Conservation (phyloP, 73 alveolate genomes). For the Chromera velia region DNA sequence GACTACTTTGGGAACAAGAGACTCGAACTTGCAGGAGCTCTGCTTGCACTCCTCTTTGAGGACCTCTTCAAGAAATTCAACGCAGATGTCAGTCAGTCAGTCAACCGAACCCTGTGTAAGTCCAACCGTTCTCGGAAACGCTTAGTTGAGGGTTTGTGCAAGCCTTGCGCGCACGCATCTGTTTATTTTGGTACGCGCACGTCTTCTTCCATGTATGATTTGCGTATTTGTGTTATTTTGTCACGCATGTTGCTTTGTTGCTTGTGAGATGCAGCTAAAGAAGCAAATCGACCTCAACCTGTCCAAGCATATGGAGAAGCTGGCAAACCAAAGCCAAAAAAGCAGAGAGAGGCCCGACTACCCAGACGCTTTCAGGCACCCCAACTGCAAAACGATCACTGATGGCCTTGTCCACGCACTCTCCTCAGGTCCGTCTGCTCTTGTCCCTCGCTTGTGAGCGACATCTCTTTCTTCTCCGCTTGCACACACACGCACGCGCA, state of each 20-base stretch:
- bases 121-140: constrained; percentile 42
- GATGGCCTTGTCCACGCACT: background rate
- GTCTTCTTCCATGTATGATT: too few species aligned
- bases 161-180: too few species aligned
- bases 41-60: constrained; percentile 88
- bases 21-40: constrained; percentile 93
- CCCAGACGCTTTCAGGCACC: background rate
- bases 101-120: constrained; percentile 57
- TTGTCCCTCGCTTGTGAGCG: too few species aligned
- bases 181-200: too few species aligned
- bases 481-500: too few species aligned
- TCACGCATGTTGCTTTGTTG: too few species aligned
- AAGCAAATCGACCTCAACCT: constrained; percentile 25
- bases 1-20: constrained; percentile 99
- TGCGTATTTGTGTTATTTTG: too few species aligned
- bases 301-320: constrained; percentile 27
- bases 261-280: constrained; percentile 3
- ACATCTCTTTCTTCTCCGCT: too few species aligned
- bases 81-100: constrained; percentile 68
- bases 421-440: too few species aligned
- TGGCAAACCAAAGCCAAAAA: too few species aligned
- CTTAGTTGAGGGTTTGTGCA: constrained; percentile 47
- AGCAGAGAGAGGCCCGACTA: too few species aligned
- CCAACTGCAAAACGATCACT: background rate
- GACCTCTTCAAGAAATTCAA: constrained; percentile 85